Percentiles rank a stretch among this genome's conserved stretches.
These are phyloP conservation scores for Mycena rosella DNA, from an alignment of 768 basidiomycete genomes.

Conservation along the genomic window DNA sequence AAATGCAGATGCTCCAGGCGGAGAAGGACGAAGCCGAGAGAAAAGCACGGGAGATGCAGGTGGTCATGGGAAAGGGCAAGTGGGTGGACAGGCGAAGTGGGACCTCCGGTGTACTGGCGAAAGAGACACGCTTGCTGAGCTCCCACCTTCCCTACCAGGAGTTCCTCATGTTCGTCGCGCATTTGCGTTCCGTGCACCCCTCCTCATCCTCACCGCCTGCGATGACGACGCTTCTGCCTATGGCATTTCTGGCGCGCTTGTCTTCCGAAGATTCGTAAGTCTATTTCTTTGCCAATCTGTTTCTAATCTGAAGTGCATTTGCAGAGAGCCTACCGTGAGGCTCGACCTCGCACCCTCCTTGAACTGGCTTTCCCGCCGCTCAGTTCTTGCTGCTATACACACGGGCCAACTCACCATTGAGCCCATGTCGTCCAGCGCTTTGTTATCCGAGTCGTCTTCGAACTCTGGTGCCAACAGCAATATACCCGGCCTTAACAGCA, in stretches of 20 bases:
- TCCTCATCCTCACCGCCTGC: slow-evolving; percentile 71
- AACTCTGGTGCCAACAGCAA: slow-evolving; percentile 51
- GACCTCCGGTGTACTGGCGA: slow-evolving; percentile 41
- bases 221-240: slow-evolving; percentile 78
- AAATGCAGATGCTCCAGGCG: slow-evolving; percentile 81
- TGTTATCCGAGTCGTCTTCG: slow-evolving; percentile 67
- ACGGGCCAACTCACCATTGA: slow-evolving; percentile 90
- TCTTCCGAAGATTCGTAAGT: slow-evolving; percentile 89
- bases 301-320: slow-evolving; percentile 17
- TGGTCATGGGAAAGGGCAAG: slow-evolving; percentile 76
- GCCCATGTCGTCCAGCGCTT: slow-evolving; percentile 74
- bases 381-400: slow-evolving; percentile 87
- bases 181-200: slow-evolving; percentile 79
- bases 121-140: slow-evolving; percentile 65
- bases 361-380: slow-evolving; percentile 92
- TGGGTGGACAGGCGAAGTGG: slow-evolving; percentile 64
- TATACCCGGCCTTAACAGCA: slow-evolving; percentile 60
- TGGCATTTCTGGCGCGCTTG: slow-evolving; percentile 84
- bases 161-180: slow-evolving; percentile 80
- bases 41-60: slow-evolving; percentile 62
- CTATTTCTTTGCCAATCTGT: slow-evolving; percentile 23
- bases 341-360: slow-evolving; percentile 95
- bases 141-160: slow-evolving; percentile 85
- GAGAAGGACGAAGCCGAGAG: slow-evolving; percentile 75
- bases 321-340: slow-evolving; percentile 91